Conservation (phyloP, 805 yeast species). For the Torulaspora maleeae region DNA sequence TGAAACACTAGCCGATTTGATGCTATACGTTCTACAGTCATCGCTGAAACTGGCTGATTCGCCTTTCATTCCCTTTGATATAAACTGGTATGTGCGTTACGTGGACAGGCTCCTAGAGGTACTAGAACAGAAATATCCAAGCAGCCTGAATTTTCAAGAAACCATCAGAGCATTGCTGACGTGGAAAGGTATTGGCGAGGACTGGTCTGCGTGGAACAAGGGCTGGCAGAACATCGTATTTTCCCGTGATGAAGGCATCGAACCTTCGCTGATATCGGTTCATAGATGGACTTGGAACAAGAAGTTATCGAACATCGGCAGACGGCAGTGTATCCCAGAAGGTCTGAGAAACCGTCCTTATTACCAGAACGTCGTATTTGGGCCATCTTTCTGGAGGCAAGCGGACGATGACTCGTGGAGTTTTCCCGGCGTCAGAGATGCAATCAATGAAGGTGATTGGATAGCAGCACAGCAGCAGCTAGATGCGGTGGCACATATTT, state of each 20-base stretch:
- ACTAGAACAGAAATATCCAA: conserved; percentile 32
- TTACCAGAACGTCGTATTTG: conserved; percentile 62
- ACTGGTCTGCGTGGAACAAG: conserved; percentile 50
- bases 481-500: conserved; percentile 38
- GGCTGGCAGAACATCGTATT: conserved; percentile 60
- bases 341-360: conserved; percentile 54
- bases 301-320: conserved; percentile 53
- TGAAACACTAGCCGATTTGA: conserved; percentile 49
- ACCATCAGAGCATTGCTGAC: conserved; percentile 33
- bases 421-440: conserved; percentile 76
- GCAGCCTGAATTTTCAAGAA: conserved; percentile 30
- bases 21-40: conserved; percentile 50
- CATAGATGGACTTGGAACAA: conserved; percentile 79
- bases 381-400: conserved; percentile 61
- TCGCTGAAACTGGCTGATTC: conserved; percentile 61
- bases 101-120: conserved; percentile 45
- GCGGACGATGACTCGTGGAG: conserved; percentile 48
- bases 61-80: conserved; percentile 70
- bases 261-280: conserved; percentile 67
- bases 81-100: conserved; percentile 43
- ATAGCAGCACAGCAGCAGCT: conserved; percentile 52
- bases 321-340: conserved; percentile 43
- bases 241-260: conserved; percentile 51
- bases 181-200: conserved; percentile 43
- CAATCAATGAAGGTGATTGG: conserved; percentile 47